phyloP scores from a whole-genome alignment of 352 stramenopile genomes.

The Globisporangium acanthophoron region DNA sequence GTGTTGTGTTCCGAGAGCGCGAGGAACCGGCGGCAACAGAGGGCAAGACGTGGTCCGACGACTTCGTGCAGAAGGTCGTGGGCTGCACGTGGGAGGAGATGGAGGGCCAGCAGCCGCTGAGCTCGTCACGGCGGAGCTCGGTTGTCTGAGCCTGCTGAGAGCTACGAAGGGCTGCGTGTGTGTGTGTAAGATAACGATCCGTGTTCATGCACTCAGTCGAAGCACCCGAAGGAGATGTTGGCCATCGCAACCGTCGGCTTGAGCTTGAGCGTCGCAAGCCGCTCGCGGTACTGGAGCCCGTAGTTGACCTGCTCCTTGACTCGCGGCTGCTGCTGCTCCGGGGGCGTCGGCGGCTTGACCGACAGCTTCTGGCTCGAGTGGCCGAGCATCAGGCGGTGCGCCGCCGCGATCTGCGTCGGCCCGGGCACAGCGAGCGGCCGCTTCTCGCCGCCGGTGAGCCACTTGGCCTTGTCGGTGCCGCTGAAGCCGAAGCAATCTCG shows the following conservation, averaged over 20 bases:
- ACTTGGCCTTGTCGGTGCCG: slow-evolving; percentile 71
- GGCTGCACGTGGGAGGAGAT: slow-evolving; percentile 62
- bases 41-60: slow-evolving; percentile 41
- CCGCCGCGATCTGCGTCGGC: slow-evolving; percentile 68
- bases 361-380: slow-evolving; percentile 80
- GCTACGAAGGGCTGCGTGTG: no score
- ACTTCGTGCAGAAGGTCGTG: slow-evolving; percentile 59
- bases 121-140: slow-evolving; percentile 25
- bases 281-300: slow-evolving; percentile 74
- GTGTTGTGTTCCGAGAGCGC: slow-evolving; percentile 68
- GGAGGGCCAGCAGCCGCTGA: slow-evolving; percentile 26
- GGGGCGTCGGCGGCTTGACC: slow-evolving; percentile 68
- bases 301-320: slow-evolving; percentile 60
- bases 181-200: background rate
- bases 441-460: slow-evolving; percentile 43
- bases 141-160: slow-evolving; percentile 9
- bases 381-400: slow-evolving; percentile 76
- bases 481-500: slow-evolving; percentile 79
- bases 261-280: slow-evolving; percentile 61
- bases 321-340: slow-evolving; percentile 35
- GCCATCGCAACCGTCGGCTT: slow-evolving; percentile 74
- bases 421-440: slow-evolving; percentile 57
- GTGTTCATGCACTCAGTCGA: slow-evolving; percentile 17
- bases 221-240: slow-evolving; percentile 73
- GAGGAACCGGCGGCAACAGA: slow-evolving; percentile 26